phyloP scores from a whole-genome alignment of 1,284 basidiomycete species.

The Trichosporon sp. region DNA sequence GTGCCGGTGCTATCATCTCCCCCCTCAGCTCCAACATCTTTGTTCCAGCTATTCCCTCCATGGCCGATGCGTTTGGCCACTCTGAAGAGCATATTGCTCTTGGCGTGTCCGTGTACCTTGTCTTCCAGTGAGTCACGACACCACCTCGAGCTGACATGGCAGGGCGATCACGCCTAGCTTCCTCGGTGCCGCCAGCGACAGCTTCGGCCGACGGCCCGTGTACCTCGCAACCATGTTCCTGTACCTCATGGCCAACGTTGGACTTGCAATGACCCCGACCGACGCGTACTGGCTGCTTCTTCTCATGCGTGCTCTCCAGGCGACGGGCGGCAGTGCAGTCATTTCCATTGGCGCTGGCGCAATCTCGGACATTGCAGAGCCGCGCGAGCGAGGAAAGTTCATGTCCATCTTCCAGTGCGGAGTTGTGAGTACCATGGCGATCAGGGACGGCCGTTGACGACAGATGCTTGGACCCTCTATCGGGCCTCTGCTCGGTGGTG shows the following conservation, averaged over 20 bases:
- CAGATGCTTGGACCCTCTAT: constrained; percentile 33
- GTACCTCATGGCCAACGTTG: constrained; percentile 53
- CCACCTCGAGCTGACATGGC: constrained; percentile 34
- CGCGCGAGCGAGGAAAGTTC: constrained; percentile 53
- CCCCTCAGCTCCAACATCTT: constrained; percentile 36
- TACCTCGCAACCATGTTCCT: constrained; percentile 52
- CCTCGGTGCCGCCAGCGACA: constrained; percentile 52
- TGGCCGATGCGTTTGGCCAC: constrained; percentile 45
- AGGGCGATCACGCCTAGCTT: constrained; percentile 54
- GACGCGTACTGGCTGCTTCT: constrained; percentile 52
- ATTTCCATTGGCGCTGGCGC: constrained; percentile 54
- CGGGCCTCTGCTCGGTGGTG: constrained; percentile 44
- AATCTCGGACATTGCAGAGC: constrained; percentile 53
- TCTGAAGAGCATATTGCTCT: constrained; percentile 49
- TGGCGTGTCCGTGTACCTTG: constrained; percentile 53
- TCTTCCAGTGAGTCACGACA: constrained; percentile 41
- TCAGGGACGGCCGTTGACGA: constrained; percentile 20
- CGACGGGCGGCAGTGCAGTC: constrained; percentile 53
- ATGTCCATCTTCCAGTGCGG: constrained; percentile 45
- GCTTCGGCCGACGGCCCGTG: constrained; percentile 48
- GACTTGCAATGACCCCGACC: constrained; percentile 51
- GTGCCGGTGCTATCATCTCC: constrained; percentile 43
- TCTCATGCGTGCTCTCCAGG: constrained; percentile 50
- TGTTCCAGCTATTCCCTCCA: constrained; percentile 37
- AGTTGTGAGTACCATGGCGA: constrained; percentile 8